These are phyloP conservation scores for Yueomyces sp. DNA, from an alignment of 1,139 yeast genomes.

Conservation along the genomic window DNA sequence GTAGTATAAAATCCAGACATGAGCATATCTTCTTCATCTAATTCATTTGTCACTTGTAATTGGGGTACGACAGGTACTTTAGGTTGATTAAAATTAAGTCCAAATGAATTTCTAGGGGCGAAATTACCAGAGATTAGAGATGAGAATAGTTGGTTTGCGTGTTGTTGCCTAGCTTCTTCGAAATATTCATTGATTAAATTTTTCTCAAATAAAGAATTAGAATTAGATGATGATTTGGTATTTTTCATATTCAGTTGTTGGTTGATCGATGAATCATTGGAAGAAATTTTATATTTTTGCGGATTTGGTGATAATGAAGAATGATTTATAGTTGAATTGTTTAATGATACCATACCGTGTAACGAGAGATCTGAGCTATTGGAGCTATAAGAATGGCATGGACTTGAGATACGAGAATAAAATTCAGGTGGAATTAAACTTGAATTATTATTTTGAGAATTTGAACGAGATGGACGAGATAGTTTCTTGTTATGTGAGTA, in stretches of 20 bases:
- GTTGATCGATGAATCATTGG: background rate
- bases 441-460: too few relatives aligned
- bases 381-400: constrained; percentile 15
- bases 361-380: constrained; percentile 21
- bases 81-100: too few relatives aligned
- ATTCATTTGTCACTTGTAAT: background rate
- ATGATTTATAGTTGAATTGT: constrained; percentile 6
- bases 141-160: constrained; percentile 9
- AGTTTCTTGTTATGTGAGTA: too few relatives aligned
- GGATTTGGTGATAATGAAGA: background rate
- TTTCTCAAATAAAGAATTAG: constrained; percentile 10
- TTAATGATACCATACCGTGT: constrained; percentile 11
- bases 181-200: constrained; percentile 19
- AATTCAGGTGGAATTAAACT: constrained; percentile 24
- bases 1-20: constrained; percentile 12
- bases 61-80: too few relatives aligned
- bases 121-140: background rate
- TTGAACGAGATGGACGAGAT: too few relatives aligned
- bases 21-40: constrained; percentile 20
- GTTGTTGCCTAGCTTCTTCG: constrained; percentile 16
- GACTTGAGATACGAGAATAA: constrained; percentile 23
- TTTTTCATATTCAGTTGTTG: background rate
- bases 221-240: background rate
- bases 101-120: too few relatives aligned
- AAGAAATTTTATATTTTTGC: constrained; percentile 1